Conservation (phyloP, 2,329 filamentous ascomycete genomes). For the Fulvia fulva region DNA sequence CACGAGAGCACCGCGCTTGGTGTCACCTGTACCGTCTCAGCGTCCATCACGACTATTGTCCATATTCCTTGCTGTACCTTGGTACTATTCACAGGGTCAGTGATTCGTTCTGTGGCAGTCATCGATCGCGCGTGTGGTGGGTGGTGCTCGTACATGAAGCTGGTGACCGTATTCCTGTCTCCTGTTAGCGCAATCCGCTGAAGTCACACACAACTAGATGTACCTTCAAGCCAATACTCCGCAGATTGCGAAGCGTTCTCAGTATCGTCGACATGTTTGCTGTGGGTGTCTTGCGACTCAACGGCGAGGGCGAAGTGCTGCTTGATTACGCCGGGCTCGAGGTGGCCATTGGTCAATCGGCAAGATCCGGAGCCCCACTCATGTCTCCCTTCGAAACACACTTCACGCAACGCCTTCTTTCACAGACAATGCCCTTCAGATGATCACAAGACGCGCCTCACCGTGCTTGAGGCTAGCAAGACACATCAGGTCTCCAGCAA, state of each 20-base stretch:
- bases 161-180: conserved; percentile 82
- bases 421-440: conserved; percentile 20
- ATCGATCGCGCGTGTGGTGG: conserved; percentile 7
- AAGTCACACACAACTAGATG: conserved; percentile 15
- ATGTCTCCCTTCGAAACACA: neutral
- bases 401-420: neutral
- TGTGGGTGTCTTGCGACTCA: conserved; percentile 29
- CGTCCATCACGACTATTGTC: conserved; percentile 1
- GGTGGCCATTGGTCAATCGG: neutral
- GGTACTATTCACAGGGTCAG: conserved; percentile 27
- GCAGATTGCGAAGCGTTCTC: conserved; percentile 81
- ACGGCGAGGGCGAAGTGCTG: conserved; percentile 3
- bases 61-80: neutral
- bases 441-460: conserved; percentile 28
- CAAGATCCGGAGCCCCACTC: neutral
- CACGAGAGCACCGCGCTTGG: conserved; percentile 84
- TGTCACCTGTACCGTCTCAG: conserved; percentile 67
- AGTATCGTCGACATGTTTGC: conserved; percentile 79
- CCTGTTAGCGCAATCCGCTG: conserved; percentile 30
- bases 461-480: conserved; percentile 25
- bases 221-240: conserved; percentile 85
- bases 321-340: neutral
- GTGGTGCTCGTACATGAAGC: conserved; percentile 68
- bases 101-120: conserved; percentile 1
- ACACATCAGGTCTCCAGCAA: neutral